Conservation (phyloP, 352 stramenopile species). For the Thalassiosira ordinaria region DNA sequence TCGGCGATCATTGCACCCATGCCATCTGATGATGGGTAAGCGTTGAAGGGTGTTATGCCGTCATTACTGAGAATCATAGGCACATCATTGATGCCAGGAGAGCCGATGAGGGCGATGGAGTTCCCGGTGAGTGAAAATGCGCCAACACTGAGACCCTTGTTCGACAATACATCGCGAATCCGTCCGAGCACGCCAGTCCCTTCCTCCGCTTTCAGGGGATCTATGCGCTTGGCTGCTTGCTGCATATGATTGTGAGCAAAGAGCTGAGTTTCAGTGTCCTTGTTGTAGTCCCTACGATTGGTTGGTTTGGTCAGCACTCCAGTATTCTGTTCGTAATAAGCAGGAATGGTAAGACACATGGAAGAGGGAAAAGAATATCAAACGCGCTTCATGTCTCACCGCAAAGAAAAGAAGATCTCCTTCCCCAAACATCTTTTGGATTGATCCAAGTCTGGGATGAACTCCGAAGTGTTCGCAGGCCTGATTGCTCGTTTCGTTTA, state of each 20-base stretch:
- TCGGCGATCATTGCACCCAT: slow-evolving; percentile 41
- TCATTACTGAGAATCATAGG: slow-evolving; percentile 54
- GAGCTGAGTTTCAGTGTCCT: slow-evolving; percentile 62
- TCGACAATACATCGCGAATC: slow-evolving; percentile 63
- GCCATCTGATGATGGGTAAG: slow-evolving; percentile 19
- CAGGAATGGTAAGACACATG: too few species aligned
- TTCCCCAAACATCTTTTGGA: slow-evolving; percentile 74
- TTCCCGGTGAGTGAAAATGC: slow-evolving; percentile 53
- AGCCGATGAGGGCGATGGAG: slow-evolving; percentile 44
- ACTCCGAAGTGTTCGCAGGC: slow-evolving; percentile 66
- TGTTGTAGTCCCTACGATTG: slow-evolving; percentile 50
- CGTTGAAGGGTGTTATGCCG: slow-evolving; percentile 53
- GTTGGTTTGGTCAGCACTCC: slow-evolving; percentile 71
- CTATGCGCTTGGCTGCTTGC: slow-evolving; percentile 51
- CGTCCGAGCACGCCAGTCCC: slow-evolving; percentile 78
- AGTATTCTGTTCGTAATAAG: slow-evolving; percentile 80
- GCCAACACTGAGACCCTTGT: slow-evolving; percentile 51
- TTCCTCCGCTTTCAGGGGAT: slow-evolving; percentile 54
- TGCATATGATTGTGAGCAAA: slow-evolving; percentile 78
- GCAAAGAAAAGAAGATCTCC: slow-evolving; percentile 64
- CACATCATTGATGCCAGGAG: slow-evolving; percentile 29
- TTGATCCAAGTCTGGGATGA: slow-evolving; percentile 53
- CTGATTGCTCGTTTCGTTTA: slow-evolving; percentile 38
- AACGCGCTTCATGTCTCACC: too few species aligned
- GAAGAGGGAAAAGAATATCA: slow-evolving; percentile 56